A percentile compares a stretch with the other conserved stretches of the same genome.
Conservation (phyloP, 148 eudicot genomes). For the Camellia sinensis region DNA sequence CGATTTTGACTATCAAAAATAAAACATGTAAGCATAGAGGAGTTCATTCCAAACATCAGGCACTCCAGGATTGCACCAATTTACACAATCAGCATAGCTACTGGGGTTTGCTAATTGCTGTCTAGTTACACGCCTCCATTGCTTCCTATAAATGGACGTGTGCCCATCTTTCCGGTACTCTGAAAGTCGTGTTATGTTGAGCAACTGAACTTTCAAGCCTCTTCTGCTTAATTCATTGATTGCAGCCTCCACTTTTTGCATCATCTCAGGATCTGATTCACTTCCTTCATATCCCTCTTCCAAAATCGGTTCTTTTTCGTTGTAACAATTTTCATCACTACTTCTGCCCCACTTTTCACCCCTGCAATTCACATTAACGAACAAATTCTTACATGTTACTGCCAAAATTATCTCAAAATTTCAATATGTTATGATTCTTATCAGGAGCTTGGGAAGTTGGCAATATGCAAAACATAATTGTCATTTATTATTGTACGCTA, state of each 20-base stretch:
- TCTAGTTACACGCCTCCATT: not conserved
- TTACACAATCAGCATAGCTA: slow-evolving; percentile 10
- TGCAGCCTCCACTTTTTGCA: not conserved
- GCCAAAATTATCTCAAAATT: too few species aligned
- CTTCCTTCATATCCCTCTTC: slow-evolving; percentile 1
- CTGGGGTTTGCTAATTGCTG: not conserved
- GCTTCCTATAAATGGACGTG: slow-evolving; percentile 12
- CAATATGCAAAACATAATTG: too few species aligned
- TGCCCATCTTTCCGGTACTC: slow-evolving; percentile 17
- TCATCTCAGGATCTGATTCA: not conserved
- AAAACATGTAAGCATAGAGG: slow-evolving; percentile 9
- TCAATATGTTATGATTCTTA: too few species aligned
- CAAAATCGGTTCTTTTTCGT: slow-evolving; percentile 9
- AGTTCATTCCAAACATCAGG: slow-evolving; percentile 21
- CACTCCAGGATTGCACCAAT: slow-evolving; percentile 19
- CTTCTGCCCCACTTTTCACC: slow-evolving; percentile 14
- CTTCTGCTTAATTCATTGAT: not conserved
- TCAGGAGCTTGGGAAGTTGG: too few species aligned
- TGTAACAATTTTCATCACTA: not conserved
- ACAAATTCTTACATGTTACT: not conserved
- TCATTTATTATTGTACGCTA: too few species aligned
- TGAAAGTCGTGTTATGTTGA: slow-evolving; percentile 13
- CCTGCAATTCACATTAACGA: not conserved
- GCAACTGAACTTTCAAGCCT: not conserved
- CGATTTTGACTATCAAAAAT: not conserved